These are phyloP conservation scores for Solanum clarkiae DNA, from an alignment of 257 asterid species.

Conservation along the genomic window DNA sequence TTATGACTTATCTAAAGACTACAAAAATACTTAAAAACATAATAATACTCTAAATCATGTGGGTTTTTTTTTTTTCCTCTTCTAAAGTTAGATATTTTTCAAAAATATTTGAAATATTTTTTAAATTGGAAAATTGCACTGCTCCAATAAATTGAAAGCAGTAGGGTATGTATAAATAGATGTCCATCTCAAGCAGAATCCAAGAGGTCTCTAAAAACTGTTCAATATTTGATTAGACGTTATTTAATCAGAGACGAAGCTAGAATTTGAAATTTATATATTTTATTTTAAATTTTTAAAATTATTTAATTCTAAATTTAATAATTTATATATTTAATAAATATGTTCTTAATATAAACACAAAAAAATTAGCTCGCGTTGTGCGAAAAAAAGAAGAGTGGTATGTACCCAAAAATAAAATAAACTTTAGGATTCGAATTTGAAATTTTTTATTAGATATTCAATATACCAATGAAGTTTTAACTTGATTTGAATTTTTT, in stretches of 20 bases:
- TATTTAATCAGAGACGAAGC: neutral
- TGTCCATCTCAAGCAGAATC: neutral
- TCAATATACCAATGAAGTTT: neutral
- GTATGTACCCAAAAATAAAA: neutral
- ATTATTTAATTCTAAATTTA: neutral
- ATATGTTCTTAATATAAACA: too few species aligned
- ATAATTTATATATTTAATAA: too few species aligned
- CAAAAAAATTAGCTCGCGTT: neutral
- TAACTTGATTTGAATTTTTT: neutral
- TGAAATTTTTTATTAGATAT: neutral
- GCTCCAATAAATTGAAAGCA: neutral
- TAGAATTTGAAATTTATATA: neutral
- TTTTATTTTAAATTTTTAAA: neutral
- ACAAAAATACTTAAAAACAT: neutral
- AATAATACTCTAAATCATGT: neutral
- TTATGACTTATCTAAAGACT: neutral
- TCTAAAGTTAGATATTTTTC: neutral
- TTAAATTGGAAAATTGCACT: neutral
- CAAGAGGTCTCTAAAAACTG: neutral
- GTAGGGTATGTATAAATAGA: neutral
- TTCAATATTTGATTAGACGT: neutral
- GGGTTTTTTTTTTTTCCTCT: too few species aligned
- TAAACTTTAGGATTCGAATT: neutral
- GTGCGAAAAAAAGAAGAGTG: neutral
- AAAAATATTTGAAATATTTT: neutral